Evolutionary conservation across 495 filamentous ascomycete species (phyloP).

Genomic region (Hypoxylon trugodes): DNA sequence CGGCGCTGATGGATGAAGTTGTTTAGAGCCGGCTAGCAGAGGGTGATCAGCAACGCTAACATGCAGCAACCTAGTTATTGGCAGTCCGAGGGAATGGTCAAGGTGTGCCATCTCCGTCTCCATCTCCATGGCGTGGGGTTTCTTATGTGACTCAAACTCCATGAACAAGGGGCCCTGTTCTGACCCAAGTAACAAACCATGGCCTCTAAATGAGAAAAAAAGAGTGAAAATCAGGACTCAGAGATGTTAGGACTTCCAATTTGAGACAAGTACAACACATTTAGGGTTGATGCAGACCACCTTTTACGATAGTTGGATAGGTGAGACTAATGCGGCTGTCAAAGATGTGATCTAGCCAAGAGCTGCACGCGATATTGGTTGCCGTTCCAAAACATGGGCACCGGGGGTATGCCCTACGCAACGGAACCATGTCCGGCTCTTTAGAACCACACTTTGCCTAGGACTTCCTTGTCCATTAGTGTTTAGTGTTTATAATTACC

Average conservation of each 20-base stretch:
- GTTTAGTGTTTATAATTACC: constrained; percentile 3
- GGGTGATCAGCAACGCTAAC: constrained; percentile 26
- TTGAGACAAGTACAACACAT: constrained; percentile 18
- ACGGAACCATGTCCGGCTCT: constrained; percentile 29
- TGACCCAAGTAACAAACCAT: constrained; percentile 25
- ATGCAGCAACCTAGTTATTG: constrained; percentile 24
- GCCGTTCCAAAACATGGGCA: constrained; percentile 24
- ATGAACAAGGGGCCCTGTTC: background rate
- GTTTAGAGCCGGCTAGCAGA: constrained; percentile 29
- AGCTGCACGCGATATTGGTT: constrained; percentile 39
- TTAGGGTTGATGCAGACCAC: constrained; percentile 2
- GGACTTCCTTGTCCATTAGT: too few species aligned
- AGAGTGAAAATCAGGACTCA: background rate
- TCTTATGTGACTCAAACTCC: background rate
- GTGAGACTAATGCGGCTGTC: constrained; percentile 40
- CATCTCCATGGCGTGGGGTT: constrained; percentile 24
- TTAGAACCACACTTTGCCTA: constrained; percentile 4
- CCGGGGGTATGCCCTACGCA: constrained; percentile 31
- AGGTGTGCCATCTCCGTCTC: constrained; percentile 5
- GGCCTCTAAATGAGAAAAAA: constrained; percentile 1
- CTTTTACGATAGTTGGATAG: too few species aligned
- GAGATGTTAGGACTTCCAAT: constrained; percentile 13
- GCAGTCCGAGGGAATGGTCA: constrained; percentile 29
- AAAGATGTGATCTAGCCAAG: constrained; percentile 44
- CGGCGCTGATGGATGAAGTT: constrained; percentile 11